Evolutionary conservation across 768 basidiomycete genomes (phyloP).

Genomic region (Cystobasidium tubakii): DNA sequence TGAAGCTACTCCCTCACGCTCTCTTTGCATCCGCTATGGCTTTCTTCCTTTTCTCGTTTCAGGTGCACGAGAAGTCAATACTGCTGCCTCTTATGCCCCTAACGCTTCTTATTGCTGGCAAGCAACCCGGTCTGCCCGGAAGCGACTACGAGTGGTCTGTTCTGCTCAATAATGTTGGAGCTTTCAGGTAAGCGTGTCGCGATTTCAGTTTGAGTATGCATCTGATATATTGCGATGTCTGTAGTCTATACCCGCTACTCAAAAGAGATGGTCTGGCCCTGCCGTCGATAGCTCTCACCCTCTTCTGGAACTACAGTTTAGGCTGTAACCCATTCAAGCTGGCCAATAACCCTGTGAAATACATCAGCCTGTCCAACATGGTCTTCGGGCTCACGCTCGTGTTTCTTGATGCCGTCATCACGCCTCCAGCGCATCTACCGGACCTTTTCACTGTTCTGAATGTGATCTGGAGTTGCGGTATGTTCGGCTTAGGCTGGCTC

Average conservation of each 20-base stretch:
- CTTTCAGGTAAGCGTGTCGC: conserved; percentile 65
- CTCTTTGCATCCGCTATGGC: conserved; percentile 75
- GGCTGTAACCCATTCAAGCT: conserved; percentile 64
- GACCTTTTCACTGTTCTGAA: conserved; percentile 81
- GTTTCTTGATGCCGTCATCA: conserved; percentile 58
- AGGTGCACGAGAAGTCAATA: conserved; percentile 92
- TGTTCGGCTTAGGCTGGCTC: conserved; percentile 76
- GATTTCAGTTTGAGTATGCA: not conserved
- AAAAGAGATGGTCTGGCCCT: conserved; percentile 68
- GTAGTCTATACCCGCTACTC: conserved; percentile 87
- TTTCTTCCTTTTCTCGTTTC: conserved; percentile 94
- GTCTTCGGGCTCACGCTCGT: conserved; percentile 58
- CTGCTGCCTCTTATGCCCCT: conserved; percentile 77
- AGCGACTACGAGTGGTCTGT: conserved; percentile 65
- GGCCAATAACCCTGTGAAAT: conserved; percentile 54
- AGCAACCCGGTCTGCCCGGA: conserved; percentile 50
- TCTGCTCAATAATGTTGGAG: conserved; percentile 72
- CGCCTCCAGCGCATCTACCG: conserved; percentile 70
- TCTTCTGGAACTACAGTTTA: conserved; percentile 76
- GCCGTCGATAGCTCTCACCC: conserved; percentile 63
- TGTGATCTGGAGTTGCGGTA: conserved; percentile 66
- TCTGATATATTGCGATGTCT: not conserved
- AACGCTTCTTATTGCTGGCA: conserved; percentile 61
- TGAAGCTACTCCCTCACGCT: conserved; percentile 70
- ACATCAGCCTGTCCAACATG: conserved; percentile 54